phyloP scores from a whole-genome alignment of 306 rosid species.

The Prinsepia uniflora region DNA sequence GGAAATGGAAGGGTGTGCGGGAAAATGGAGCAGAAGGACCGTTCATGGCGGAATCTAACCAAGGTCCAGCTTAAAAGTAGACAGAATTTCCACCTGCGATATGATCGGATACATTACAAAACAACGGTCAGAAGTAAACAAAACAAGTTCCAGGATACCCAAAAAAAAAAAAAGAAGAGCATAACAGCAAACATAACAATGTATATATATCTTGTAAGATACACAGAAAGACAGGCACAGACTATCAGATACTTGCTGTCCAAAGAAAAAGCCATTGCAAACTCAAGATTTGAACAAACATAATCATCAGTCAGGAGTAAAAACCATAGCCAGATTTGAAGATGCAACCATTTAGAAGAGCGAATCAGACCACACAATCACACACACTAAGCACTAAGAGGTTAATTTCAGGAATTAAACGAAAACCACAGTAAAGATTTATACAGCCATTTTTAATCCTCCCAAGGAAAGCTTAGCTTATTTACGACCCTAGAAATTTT shows the following conservation, averaged over 20 bases:
- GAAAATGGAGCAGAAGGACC: slow-evolving; percentile 23
- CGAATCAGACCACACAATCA: neutral
- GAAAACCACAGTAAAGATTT: neutral
- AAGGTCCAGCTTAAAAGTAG: neutral
- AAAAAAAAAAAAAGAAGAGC: neutral
- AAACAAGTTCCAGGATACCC: neutral
- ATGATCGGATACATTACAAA: neutral
- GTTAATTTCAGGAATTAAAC: neutral
- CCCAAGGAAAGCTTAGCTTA: neutral
- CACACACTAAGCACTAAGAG: neutral
- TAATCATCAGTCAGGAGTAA: neutral
- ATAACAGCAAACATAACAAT: neutral
- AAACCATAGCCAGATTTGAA: neutral
- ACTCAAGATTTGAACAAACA: neutral
- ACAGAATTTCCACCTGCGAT: neutral
- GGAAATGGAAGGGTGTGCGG: slow-evolving; percentile 15
- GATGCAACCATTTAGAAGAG: neutral
- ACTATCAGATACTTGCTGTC: too few relatives aligned
- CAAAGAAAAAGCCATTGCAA: too few relatives aligned
- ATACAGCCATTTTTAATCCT: neutral
- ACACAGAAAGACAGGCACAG: neutral
- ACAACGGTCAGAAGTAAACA: neutral
- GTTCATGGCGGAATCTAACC: slow-evolving; percentile 20
- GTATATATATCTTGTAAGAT: neutral
- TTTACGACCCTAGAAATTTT: neutral